These are phyloP conservation scores for Bretschneidera sinensis DNA, from an alignment of 345 rosid genomes.

Conservation along the genomic window DNA sequence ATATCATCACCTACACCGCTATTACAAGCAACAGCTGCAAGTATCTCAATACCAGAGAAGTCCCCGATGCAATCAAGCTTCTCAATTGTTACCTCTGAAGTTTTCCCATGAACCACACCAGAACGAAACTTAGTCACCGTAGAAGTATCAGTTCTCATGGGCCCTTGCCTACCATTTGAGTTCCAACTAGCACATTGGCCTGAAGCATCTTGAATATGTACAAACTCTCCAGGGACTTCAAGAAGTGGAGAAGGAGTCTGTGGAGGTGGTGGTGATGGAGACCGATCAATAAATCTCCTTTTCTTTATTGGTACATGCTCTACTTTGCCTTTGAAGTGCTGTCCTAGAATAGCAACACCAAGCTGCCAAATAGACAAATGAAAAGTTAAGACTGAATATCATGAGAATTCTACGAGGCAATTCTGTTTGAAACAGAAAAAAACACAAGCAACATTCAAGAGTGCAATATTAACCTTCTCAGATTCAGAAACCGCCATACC, in stretches of 20 bases:
- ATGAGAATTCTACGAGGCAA: not conserved
- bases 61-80: conserved; percentile 27
- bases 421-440: not conserved
- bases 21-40: conserved; percentile 52
- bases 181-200: conserved; percentile 8
- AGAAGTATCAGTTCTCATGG: conserved; percentile 2
- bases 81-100: conserved; percentile 12
- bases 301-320: conserved; percentile 53
- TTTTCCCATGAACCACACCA: conserved; percentile 13
- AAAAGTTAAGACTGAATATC: conserved; percentile 1
- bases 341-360: conserved; percentile 50
- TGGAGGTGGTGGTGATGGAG: conserved; percentile 27
- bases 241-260: conserved; percentile 6
- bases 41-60: conserved; percentile 60
- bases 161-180: conserved; percentile 4
- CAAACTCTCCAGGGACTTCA: conserved; percentile 21
- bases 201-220: conserved; percentile 6
- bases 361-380: conserved; percentile 29
- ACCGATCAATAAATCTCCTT: conserved; percentile 28
- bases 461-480: conserved; percentile 38
- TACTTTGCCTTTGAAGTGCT: conserved; percentile 37
- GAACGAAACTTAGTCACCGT: conserved; percentile 2
- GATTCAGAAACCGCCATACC: conserved; percentile 33
- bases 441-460: conserved; percentile 5
- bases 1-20: conserved; percentile 25